These are phyloP conservation scores for Magnusiomyces sp. DNA, from an alignment of 1,139 yeast species.

Conservation along the genomic window DNA sequence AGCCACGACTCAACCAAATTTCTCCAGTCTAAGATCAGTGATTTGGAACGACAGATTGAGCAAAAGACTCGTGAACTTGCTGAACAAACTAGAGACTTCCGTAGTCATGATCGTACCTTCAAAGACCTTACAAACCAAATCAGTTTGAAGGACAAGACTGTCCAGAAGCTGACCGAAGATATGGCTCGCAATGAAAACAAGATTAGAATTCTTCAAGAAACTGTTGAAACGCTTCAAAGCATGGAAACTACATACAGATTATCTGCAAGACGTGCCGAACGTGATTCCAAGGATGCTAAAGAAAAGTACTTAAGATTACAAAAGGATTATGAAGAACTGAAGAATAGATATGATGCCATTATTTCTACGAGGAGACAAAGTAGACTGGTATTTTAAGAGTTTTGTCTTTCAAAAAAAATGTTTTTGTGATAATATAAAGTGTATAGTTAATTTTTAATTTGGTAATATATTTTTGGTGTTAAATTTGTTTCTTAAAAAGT, in stretches of 20 bases:
- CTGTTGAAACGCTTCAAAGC: conserved; percentile 36
- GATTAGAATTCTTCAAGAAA: conserved; percentile 33
- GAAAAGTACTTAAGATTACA: conserved; percentile 51
- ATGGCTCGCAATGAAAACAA: conserved; percentile 30
- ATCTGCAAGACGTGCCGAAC: conserved; percentile 37
- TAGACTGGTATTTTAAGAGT: conserved; percentile 2
- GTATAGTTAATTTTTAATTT: too few species aligned
- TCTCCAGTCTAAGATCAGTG: conserved; percentile 26
- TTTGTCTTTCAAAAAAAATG: not conserved
- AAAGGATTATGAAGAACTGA: conserved; percentile 59
- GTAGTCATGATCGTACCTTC: conserved; percentile 27
- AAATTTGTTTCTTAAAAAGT: not conserved
- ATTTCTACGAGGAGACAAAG: conserved; percentile 2
- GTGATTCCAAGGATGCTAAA: conserved; percentile 46
- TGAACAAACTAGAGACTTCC: conserved; percentile 30
- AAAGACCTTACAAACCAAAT: conserved; percentile 26
- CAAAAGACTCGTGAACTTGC: conserved; percentile 30
- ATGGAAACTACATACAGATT: conserved; percentile 39
- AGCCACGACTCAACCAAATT: conserved; percentile 18
- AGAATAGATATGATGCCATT: conserved; percentile 35
- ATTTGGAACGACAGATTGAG: conserved; percentile 33
- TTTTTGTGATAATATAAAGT: not conserved
- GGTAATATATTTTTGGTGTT: not conserved
- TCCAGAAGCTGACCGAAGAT: conserved; percentile 28
- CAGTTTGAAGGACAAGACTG: conserved; percentile 23